Percentiles rank a stretch among this genome's conserved stretches.
These are phyloP conservation scores for Trichoderma oligosporum DNA, from an alignment of 2,329 filamentous ascomycete genomes.

Conservation along the genomic window DNA sequence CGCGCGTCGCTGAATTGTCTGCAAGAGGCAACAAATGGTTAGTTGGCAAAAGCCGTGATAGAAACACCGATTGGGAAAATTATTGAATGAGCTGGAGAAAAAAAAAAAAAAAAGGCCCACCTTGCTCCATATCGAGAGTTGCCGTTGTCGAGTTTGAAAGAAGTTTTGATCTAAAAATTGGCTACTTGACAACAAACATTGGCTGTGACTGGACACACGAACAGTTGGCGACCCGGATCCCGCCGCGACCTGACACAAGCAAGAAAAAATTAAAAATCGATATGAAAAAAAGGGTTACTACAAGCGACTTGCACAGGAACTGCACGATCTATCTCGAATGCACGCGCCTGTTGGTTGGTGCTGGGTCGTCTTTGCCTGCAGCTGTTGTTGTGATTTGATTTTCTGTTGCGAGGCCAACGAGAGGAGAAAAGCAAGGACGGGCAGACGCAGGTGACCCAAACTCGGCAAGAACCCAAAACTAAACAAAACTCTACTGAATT, in stretches of 20 bases:
- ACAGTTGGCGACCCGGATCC: slow-evolving; percentile 18
- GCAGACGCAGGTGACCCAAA: slow-evolving; percentile 14
- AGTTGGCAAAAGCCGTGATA: neutral
- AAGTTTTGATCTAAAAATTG: slow-evolving; percentile 25
- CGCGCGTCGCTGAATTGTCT: slow-evolving; percentile 33
- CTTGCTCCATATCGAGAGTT: slow-evolving; percentile 35
- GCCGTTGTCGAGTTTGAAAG: slow-evolving; percentile 31
- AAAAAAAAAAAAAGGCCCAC: too few relatives aligned
- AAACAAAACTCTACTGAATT: slow-evolving; percentile 22
- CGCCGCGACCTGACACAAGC: slow-evolving; percentile 22
- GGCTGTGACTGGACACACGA: slow-evolving; percentile 32
- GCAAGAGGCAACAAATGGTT: neutral
- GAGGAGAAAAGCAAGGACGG: slow-evolving; percentile 31
- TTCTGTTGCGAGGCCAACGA: slow-evolving; percentile 45
- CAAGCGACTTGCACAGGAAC: slow-evolving; percentile 22
- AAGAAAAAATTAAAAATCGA: slow-evolving; percentile 17
- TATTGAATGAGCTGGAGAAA: neutral
- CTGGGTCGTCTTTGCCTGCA: slow-evolving; percentile 26
- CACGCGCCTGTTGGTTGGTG: slow-evolving; percentile 31
- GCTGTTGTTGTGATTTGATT: slow-evolving; percentile 42
- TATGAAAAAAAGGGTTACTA: slow-evolving; percentile 8
- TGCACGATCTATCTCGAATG: slow-evolving; percentile 22
- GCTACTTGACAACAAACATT: slow-evolving; percentile 41
- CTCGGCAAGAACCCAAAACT: slow-evolving; percentile 9
- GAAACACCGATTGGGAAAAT: neutral